A percentile compares a stretch with the other conserved stretches of the same genome.
phyloP scores from a whole-genome alignment of 2,329 filamentous ascomycete species.

The Truncatella angustata region DNA sequence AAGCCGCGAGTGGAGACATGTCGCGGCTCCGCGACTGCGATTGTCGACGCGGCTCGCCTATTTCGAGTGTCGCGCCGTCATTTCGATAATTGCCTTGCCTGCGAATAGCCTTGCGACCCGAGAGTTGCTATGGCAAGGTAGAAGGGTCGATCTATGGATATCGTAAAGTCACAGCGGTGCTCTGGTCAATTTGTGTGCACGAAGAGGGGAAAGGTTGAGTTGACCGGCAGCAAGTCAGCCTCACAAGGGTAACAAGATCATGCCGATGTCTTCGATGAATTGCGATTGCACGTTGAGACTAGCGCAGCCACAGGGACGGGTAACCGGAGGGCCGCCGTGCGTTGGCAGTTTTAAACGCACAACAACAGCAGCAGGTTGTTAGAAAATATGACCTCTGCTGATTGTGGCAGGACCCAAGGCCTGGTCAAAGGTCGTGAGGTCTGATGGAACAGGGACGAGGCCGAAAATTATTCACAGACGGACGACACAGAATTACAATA shows the following conservation, averaged over 20 bases:
- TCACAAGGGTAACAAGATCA: background rate
- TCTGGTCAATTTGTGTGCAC: background rate
- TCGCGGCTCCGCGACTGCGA: background rate
- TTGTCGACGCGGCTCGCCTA: background rate
- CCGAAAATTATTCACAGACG: background rate
- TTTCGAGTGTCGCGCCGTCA: background rate
- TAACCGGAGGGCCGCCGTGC: too few species aligned
- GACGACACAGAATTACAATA: background rate
- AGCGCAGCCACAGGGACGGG: background rate
- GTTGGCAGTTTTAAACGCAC: too few species aligned
- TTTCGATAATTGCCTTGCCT: background rate
- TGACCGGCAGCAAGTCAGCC: conserved; percentile 4
- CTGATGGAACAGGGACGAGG: background rate
- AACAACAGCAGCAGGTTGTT: background rate
- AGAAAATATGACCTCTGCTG: background rate
- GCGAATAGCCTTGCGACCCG: background rate
- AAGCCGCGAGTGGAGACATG: conserved; percentile 1
- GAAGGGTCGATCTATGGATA: background rate
- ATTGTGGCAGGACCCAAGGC: background rate
- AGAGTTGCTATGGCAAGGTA: background rate
- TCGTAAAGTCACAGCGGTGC: background rate
- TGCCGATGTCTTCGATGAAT: background rate
- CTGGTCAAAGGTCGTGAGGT: background rate
- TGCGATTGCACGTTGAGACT: too few species aligned
- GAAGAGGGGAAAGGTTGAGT: background rate